Conservation (phyloP, 305 asterid genomes). For the Plantago lanceolata region DNA sequence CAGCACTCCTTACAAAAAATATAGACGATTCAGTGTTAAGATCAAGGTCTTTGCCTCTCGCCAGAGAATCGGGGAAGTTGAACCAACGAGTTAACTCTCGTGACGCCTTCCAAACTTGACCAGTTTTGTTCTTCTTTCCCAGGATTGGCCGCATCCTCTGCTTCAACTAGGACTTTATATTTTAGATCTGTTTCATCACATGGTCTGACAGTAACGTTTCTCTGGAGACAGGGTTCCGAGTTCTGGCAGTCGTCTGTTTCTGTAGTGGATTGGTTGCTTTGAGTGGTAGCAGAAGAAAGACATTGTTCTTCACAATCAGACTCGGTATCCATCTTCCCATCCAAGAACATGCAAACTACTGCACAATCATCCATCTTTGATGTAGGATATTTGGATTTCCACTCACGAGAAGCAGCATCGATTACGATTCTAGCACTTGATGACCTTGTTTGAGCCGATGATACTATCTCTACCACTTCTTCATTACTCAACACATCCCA, state of each 20-base stretch:
- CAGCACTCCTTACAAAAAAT: conserved; percentile 14
- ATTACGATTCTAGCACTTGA: conserved; percentile 19
- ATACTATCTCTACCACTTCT: conserved; percentile 14
- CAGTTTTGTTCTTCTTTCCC: conserved; percentile 57
- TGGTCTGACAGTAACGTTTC: conserved; percentile 72
- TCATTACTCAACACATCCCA: conserved; percentile 13
- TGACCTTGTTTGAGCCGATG: conserved; percentile 12
- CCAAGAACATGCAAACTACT: conserved; percentile 20
- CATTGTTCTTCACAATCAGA: conserved; percentile 77
- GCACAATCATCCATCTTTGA: conserved; percentile 23
- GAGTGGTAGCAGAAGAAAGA: conserved; percentile 70
- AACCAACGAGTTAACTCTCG: conserved; percentile 82
- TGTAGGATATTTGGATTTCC: conserved; percentile 25
- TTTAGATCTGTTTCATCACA: conserved; percentile 51
- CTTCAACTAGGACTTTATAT: conserved; percentile 33
- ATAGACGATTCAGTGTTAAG: conserved; percentile 9
- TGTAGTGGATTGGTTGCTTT: conserved; percentile 54
- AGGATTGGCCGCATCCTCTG: conserved; percentile 27
- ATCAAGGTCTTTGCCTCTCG: conserved; percentile 54
- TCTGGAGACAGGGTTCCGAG: conserved; percentile 65
- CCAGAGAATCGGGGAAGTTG: conserved; percentile 81
- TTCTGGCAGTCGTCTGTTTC: conserved; percentile 80
- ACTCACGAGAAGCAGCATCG: conserved; percentile 24
- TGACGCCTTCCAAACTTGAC: conserved; percentile 90
- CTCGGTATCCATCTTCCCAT: conserved; percentile 82